phyloP scores from a whole-genome alignment of 257 asterid species.

The Lycium ferocissimum region DNA sequence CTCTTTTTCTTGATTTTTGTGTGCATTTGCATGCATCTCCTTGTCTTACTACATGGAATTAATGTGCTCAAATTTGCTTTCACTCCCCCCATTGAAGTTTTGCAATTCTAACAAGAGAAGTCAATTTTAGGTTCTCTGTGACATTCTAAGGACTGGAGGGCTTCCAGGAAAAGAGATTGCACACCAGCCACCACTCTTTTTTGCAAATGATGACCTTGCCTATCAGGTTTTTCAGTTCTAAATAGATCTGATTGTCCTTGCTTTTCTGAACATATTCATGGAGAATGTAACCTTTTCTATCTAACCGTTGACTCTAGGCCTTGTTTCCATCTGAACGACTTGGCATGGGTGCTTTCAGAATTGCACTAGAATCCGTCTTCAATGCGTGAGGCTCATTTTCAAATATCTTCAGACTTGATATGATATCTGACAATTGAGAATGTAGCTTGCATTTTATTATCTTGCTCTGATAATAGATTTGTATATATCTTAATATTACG shows the following conservation, averaged over 20 bases:
- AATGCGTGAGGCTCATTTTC: constrained; percentile 60
- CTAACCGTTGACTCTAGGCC: constrained; percentile 55
- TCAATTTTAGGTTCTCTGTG: constrained; percentile 78
- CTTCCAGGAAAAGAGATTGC: constrained; percentile 83
- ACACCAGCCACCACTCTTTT: constrained; percentile 80
- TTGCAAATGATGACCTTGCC: constrained; percentile 89
- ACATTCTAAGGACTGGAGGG: constrained; percentile 94
- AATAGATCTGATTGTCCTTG: constrained; percentile 18
- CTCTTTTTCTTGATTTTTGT: background rate
- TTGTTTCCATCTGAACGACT: constrained; percentile 90
- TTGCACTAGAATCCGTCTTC: constrained; percentile 85
- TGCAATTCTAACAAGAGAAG: constrained; percentile 30
- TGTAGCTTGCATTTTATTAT: background rate
- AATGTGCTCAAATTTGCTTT: background rate
- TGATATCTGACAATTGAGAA: background rate
- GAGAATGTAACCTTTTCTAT: constrained; percentile 14
- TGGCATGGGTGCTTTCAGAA: constrained; percentile 99
- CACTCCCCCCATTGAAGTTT: constrained; percentile 21
- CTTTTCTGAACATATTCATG: background rate
- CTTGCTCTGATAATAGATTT: constrained; percentile 4
- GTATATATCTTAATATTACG: background rate
- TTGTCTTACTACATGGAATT: background rate
- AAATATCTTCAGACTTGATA: constrained; percentile 22
- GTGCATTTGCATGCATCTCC: constrained; percentile 22
- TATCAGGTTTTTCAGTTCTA: constrained; percentile 70